Evolutionary conservation across 169 alveolate genomes (phyloP), one percentile per base, ranked within the genome.

Genomic region (Theileria sp.): DNA sequence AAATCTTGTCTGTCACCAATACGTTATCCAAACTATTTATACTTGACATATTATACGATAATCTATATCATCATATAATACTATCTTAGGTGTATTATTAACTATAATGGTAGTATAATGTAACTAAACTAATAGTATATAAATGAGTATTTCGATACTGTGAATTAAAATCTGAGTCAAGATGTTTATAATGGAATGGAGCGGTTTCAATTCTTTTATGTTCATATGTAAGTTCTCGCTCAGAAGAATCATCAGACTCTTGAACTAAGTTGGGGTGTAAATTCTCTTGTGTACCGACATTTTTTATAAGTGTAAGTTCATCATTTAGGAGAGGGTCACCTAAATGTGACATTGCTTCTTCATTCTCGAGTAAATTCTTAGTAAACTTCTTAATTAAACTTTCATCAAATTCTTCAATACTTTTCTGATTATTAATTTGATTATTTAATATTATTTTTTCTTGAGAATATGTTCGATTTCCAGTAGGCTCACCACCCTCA

Each of bases 401-500:
- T 10, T 44, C 54, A 44, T 44, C 54, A 44, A 44, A 44, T 44
- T 44, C 54, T 5, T 32, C 36, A 32, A 32, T 32, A 32, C 8
- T 32, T 5, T 32, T 32, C 5, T 32, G 36, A 15, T 10, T 44
- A 44, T 8, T 44, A 10, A 10, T 44, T 44, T 44, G 54, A 44
- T 44, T 44, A 8, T 44, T 44, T 21, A 38, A 61, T 6, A 23
- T 19, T 1, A 71, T 71, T 23, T 6, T 19, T 17, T 71, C 79
- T 54, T 21, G 28, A 7, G 79, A 32, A 50, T 54, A 44, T 54
- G 79, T 71, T 19, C 79, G 9, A 0, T 26, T 71, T 54, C 74
- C 79, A 13, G 4, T 21, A 9, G 38, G 13, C 36, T 71, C 54
- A 5, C 10, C 54, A 5, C 10, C 12, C n/a, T 58, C 67, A 36